Conservation (phyloP, 495 filamentous ascomycete genomes). For the Aspergillus conjunctus region DNA sequence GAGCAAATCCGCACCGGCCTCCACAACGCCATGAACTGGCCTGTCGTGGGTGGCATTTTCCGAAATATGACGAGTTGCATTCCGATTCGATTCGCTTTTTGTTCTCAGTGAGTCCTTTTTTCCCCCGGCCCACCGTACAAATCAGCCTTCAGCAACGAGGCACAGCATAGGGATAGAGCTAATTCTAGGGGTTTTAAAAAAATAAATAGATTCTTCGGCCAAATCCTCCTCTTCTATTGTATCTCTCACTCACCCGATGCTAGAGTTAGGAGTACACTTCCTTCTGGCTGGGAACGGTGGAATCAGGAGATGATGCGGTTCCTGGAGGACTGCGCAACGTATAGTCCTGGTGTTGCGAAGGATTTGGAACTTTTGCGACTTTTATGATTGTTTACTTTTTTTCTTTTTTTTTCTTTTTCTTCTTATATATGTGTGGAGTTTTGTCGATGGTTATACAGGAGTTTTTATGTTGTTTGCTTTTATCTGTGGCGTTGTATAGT, state of each 20-base stretch:
- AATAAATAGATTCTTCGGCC: slow-evolving; percentile 46
- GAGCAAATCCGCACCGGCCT: slow-evolving; percentile 48
- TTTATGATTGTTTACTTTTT: slow-evolving; percentile 22
- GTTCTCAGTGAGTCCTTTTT: slow-evolving; percentile 43
- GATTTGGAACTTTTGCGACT: slow-evolving; percentile 46
- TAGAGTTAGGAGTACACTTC: slow-evolving; percentile 41
- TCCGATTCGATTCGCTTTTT: slow-evolving; percentile 51
- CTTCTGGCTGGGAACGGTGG: slow-evolving; percentile 50
- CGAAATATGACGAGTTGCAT: slow-evolving; percentile 52
- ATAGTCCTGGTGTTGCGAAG: slow-evolving; percentile 47
- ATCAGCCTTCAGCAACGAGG: background rate
- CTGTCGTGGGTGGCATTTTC: slow-evolving; percentile 46
- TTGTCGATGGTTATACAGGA: background rate
- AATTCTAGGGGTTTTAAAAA: slow-evolving; percentile 2
- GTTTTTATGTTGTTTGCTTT: background rate
- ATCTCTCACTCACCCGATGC: slow-evolving; percentile 45
- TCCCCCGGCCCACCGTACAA: background rate
- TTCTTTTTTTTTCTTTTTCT: background rate
- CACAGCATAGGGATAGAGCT: too few species aligned
- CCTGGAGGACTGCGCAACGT: slow-evolving; percentile 43
- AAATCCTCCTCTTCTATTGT: slow-evolving; percentile 50
- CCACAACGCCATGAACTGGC: slow-evolving; percentile 50
- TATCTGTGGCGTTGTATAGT: too few species aligned
- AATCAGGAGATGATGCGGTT: slow-evolving; percentile 49
- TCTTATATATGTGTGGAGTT: background rate